phyloP scores from a whole-genome alignment of 192 early-diverging fungal species.

The Martensiomyces pterosporus region DNA sequence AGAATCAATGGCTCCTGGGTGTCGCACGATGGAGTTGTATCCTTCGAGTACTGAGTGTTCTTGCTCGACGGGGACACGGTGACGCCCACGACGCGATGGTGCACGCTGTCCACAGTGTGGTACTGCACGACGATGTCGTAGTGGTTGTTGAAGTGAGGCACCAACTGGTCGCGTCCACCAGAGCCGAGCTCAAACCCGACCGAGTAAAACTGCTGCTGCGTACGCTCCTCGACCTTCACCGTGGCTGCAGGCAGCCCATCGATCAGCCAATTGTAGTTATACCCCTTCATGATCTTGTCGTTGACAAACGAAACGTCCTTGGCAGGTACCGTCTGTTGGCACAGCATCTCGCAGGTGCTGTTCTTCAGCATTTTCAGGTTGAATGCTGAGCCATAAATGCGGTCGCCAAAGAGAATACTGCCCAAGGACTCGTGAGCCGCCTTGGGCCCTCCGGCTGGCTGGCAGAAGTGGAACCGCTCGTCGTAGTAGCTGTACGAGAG shows the following conservation, averaged over 20 bases:
- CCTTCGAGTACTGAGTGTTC: conserved; percentile 26
- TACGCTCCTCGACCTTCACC: conserved; percentile 52
- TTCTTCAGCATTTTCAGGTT: conserved; percentile 64
- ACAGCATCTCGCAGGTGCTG: conserved; percentile 63
- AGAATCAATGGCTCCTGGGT: conserved; percentile 41
- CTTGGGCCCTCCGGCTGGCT: conserved; percentile 60
- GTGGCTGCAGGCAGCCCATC: conserved; percentile 87
- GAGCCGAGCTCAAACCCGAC: conserved; percentile 81
- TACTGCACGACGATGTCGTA: conserved; percentile 82
- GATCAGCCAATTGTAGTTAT: conserved; percentile 79
- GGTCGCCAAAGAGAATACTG: conserved; percentile 92
- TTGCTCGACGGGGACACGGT: conserved; percentile 69
- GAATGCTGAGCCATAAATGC: conserved; percentile 80
- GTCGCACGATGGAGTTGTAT: conserved; percentile 32
- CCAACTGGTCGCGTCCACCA: conserved; percentile 18
- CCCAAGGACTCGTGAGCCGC: conserved; percentile 79
- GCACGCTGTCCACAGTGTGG: conserved; percentile 61
- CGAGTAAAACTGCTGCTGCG: conserved; percentile 56
- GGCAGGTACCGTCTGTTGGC: conserved; percentile 55
- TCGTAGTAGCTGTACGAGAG: conserved; percentile 89
- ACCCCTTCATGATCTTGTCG: conserved; percentile 72
- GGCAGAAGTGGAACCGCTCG: conserved; percentile 82
- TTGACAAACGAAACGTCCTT: conserved; percentile 86
- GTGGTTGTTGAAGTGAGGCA: conserved; percentile 74
- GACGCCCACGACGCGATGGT: conserved; percentile 85